Evolutionary conservation across 148 eudicot genomes (phyloP).

Genomic region (Tetragonia tetragonoides): DNA sequence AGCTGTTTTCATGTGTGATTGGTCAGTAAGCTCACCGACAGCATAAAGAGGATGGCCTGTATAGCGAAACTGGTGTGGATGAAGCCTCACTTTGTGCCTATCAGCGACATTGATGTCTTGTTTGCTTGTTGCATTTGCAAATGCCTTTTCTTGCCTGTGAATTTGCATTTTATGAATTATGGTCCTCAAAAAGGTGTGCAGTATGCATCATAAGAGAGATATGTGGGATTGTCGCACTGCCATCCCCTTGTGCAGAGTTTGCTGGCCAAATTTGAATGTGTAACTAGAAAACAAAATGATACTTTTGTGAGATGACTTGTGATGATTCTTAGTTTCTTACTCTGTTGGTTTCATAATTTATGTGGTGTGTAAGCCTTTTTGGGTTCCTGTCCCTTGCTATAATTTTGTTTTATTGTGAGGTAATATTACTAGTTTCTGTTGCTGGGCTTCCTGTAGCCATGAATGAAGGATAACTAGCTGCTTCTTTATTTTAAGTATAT

Average conservation of each 20-base stretch:
- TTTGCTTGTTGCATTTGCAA: not conserved
- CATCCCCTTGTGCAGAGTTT: not conserved
- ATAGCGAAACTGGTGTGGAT: conserved; percentile 7
- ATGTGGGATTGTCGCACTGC: not conserved
- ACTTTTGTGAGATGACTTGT: no score
- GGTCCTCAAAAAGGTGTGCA: not conserved
- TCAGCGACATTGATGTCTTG: conserved; percentile 26
- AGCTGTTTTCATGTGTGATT: conserved; percentile 41
- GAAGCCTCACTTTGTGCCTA: conserved; percentile 27
- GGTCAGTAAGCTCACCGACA: conserved; percentile 57
- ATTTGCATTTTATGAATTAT: not conserved
- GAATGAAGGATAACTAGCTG: not conserved
- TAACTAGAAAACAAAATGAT: no score
- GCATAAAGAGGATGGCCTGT: conserved; percentile 25
- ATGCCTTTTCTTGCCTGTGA: not conserved
- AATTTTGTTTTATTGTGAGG: not conserved
- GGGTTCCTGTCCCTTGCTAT: not conserved
- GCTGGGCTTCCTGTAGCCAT: not conserved
- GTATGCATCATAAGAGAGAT: not conserved
- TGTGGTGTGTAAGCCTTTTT: not conserved
- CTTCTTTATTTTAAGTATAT: not conserved
- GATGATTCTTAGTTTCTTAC: no score
- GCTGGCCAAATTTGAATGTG: no score
- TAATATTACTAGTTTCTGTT: not conserved
- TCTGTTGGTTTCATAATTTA: no score